phyloP scores from a whole-genome alignment of 2,329 filamentous ascomycete species.

The Periconia digitata region DNA sequence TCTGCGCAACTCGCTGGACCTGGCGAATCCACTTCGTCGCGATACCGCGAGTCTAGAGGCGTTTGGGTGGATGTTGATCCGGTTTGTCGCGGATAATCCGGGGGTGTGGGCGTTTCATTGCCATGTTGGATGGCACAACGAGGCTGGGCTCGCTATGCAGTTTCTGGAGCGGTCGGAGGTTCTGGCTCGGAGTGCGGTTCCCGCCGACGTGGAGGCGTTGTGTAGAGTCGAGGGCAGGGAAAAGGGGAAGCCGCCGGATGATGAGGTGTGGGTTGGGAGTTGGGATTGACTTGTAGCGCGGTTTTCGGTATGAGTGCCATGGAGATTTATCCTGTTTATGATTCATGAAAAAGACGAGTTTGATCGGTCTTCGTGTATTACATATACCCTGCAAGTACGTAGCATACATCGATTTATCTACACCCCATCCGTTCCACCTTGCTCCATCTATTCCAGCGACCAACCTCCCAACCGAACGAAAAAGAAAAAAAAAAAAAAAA shows the following conservation, averaged over 20 bases:
- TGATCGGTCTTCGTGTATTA: no score
- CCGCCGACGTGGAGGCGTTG: slow-evolving; percentile 48
- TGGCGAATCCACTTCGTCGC: slow-evolving; percentile 56
- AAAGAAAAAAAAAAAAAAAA: no score
- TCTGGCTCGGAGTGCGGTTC: slow-evolving; percentile 48
- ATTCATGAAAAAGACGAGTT: no score
- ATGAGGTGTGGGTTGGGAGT: slow-evolving; percentile 50
- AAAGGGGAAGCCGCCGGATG: slow-evolving; percentile 53
- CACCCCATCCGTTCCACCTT: no score
- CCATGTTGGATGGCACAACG: slow-evolving; percentile 67
- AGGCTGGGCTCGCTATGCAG: slow-evolving; percentile 55
- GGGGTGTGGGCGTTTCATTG: slow-evolving; percentile 68
- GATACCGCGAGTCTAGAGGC: slow-evolving; percentile 69
- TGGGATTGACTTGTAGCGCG: slow-evolving; percentile 8
- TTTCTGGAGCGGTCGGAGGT: slow-evolving; percentile 54
- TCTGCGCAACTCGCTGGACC: slow-evolving; percentile 33
- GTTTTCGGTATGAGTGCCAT: no score
- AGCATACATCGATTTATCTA: no score
- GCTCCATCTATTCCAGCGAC: no score
- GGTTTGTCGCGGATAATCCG: slow-evolving; percentile 63
- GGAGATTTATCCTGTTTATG: no score
- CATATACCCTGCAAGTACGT: no score
- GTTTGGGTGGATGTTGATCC: slow-evolving; percentile 66
- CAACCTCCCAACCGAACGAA: no score
- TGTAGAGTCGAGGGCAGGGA: slow-evolving; percentile 53